Evolutionary conservation across 495 filamentous ascomycete species (phyloP).

Genomic region (Viridothelium virens): DNA sequence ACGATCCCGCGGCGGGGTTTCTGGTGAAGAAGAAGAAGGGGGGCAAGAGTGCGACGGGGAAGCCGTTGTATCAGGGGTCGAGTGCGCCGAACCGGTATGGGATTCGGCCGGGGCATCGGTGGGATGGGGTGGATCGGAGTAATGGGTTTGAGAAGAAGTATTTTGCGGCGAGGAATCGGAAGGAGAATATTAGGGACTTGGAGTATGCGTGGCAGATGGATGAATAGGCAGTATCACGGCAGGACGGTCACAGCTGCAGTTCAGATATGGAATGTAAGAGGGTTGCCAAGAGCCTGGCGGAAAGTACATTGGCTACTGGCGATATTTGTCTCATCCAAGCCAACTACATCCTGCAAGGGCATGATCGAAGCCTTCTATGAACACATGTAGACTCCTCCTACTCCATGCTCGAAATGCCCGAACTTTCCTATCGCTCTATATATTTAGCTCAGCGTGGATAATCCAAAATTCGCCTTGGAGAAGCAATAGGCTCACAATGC

Average conservation of each 20-base stretch:
- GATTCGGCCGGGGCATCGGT: slow-evolving; percentile 82
- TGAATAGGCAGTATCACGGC: slow-evolving; percentile 43
- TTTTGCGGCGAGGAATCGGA: slow-evolving; percentile 77
- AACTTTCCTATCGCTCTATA: background rate
- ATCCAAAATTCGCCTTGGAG: background rate
- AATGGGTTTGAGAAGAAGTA: slow-evolving; percentile 94
- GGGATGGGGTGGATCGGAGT: slow-evolving; percentile 94
- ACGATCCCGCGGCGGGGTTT: slow-evolving; percentile 86
- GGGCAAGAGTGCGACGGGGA: slow-evolving; percentile 49
- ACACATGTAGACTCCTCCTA: background rate
- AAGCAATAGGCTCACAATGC: background rate
- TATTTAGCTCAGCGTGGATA: background rate
- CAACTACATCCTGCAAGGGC: background rate
- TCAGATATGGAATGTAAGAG: no score
- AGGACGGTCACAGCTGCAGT: no score
- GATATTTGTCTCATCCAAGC: no score
- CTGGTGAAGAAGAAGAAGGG: slow-evolving; percentile 46
- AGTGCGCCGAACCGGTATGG: slow-evolving; percentile 89
- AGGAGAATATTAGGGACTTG: slow-evolving; percentile 62
- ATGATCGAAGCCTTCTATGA: background rate
- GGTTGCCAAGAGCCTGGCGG: no score
- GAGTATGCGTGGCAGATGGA: slow-evolving; percentile 97
- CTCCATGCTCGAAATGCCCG: background rate
- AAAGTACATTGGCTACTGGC: no score
- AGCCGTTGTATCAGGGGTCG: slow-evolving; percentile 69